Evolutionary conservation across 495 filamentous ascomycete species (phyloP).

Genomic region (Penicillium chermesinum): DNA sequence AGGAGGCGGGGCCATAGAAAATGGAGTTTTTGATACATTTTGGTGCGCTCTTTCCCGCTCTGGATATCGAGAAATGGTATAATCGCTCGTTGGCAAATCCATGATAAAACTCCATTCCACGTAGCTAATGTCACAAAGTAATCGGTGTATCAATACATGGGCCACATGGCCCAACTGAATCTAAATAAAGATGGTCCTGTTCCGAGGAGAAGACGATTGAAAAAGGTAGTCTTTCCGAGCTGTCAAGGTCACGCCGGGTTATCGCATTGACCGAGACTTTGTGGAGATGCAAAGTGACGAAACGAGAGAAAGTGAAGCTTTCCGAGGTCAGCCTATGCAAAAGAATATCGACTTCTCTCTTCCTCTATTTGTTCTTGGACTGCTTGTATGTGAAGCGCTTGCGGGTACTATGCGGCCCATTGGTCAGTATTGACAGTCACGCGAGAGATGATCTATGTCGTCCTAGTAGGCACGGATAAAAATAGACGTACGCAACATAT

Average conservation of each 20-base stretch:
- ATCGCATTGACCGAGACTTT: no score
- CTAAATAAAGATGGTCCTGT: no score
- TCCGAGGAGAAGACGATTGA: no score
- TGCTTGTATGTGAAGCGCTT: constrained; percentile 78
- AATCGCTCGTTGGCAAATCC: constrained; percentile 5
- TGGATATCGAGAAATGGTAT: not conserved
- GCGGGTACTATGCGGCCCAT: constrained; percentile 57
- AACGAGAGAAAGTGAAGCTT: not conserved
- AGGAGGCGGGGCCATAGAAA: constrained; percentile 16
- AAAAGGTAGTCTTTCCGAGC: no score
- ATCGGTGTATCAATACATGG: constrained; percentile 30
- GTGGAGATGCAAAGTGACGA: not conserved
- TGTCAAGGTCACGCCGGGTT: no score
- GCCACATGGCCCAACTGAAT: constrained; percentile 12
- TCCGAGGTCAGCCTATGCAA: not conserved
- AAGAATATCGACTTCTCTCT: constrained; percentile 5
- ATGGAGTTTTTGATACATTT: constrained; percentile 16
- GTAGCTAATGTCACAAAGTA: constrained; percentile 24
- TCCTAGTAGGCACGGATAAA: not conserved
- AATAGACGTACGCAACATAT: constrained; percentile 72
- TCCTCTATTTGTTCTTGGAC: constrained; percentile 66
- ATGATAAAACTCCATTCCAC: constrained; percentile 26
- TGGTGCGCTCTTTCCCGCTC: constrained; percentile 2
- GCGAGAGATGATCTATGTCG: not conserved
- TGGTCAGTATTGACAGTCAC: not conserved